Base-by-base conservation (phyloP, 2,329 filamentous ascomycete genomes). In the Hypocrella siamensis region DNA sequence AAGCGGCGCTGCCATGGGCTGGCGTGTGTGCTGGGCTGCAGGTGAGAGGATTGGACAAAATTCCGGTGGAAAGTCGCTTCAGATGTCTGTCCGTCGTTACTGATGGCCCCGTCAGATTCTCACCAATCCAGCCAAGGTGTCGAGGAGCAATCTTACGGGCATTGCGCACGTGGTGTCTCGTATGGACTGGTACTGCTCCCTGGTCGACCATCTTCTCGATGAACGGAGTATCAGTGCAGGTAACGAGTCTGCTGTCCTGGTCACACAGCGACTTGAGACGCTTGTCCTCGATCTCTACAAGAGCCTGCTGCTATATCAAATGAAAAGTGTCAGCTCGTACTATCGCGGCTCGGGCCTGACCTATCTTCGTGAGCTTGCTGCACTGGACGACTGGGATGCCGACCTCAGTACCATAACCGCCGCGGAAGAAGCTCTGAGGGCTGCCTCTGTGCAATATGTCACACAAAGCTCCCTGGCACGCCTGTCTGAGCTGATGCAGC, bases 11-110 rank as follows among this genome's bases (percentile, higher is more conserved):
- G 19, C 35, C 35, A 12, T 37, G 35, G 35, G 35, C 35, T n/a
- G 35, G 35, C n/a, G 35, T 37, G 16, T 37, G 35, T 19, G 35
- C 35, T 18, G 35, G 33, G 18, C 26, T 37, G n/a, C 35, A 37
- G 33, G 35, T 37, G 26, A 15, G 30, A 26, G 19, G 17, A 28
- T 17, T 21, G 15, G 22, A 10, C 15, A 15, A 14, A 12, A 26
- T n/a, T 33, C 17, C 12, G 17, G 28, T n/a, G 19, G 14, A 31
- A 14, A 26, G 8, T 25, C 21, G 30, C 7, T 26, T 19, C 12
- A 17, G 25, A 14, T 14, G 5, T n/a, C 5, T 22, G 17, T 25
- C 17, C 17, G 6, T 19, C 7, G 5, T 31, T n/a, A 15, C 32
- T 34, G 14, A 34, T 17, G 6, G 24, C n/a, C 28, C 11, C 17